Evolutionary conservation across 2,329 filamentous ascomycete species (phyloP).

Genomic region (Tolypocladium nubicola): DNA sequence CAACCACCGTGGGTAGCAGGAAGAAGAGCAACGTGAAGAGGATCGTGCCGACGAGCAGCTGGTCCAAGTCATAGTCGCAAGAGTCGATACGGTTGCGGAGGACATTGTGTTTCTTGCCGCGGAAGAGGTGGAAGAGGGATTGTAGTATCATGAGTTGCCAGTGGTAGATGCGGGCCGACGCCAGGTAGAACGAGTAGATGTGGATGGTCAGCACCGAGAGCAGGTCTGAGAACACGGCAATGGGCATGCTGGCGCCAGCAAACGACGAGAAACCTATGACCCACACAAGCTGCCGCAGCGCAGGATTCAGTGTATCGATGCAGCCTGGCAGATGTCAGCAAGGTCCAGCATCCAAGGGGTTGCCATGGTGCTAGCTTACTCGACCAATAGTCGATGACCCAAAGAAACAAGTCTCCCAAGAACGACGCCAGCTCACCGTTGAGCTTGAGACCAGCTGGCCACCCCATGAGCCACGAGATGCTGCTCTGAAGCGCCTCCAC

Average conservation of each 20-base stretch:
- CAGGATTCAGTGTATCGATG: conserved; percentile 66
- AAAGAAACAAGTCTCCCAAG: conserved; percentile 87
- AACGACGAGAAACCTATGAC: conserved; percentile 93
- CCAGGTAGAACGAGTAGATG: conserved; percentile 96
- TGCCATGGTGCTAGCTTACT: conserved; percentile 36
- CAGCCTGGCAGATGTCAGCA: conserved; percentile 42
- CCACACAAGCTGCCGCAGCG: conserved; percentile 78
- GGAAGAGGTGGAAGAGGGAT: conserved; percentile 96
- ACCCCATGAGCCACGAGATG: conserved; percentile 92
- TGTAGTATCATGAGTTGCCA: conserved; percentile 97
- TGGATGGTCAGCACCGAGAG: conserved; percentile 86
- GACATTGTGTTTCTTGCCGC: conserved; percentile 95
- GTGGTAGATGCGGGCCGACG: conserved; percentile 92
- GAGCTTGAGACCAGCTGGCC: conserved; percentile 87
- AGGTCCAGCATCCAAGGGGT: neutral
- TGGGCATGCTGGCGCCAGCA: conserved; percentile 91
- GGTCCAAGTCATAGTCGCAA: conserved; percentile 96
- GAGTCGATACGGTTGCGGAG: conserved; percentile 96
- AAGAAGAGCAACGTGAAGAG: conserved; percentile 94
- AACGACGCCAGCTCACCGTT: conserved; percentile 93
- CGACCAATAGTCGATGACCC: conserved; percentile 98
- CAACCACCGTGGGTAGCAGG: conserved; percentile 83
- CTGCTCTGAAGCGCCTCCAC: conserved; percentile 80
- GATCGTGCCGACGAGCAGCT: conserved; percentile 91
- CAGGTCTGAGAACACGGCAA: conserved; percentile 89